A percentile compares a stretch with the other conserved stretches of the same genome.
These are phyloP conservation scores for Spatholobus suberectus DNA, from an alignment of 306 rosid species.

Conservation along the genomic window DNA sequence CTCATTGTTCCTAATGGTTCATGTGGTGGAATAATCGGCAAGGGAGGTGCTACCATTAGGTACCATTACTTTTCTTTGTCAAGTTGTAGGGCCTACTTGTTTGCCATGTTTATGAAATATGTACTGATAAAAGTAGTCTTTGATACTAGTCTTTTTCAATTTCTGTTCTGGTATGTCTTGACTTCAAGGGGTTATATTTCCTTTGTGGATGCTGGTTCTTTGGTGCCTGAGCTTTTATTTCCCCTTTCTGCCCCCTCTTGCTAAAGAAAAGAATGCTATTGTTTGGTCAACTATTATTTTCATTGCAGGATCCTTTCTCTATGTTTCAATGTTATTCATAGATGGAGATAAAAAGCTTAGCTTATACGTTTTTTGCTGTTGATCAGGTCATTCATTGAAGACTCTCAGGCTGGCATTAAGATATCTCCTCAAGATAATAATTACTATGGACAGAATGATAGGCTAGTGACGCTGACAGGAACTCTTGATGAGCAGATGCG, in stretches of 20 bases:
- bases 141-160: slow-evolving; percentile 22
- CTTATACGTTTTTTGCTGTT: slow-evolving; percentile 47
- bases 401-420: slow-evolving; percentile 96
- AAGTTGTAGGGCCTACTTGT: slow-evolving; percentile 16
- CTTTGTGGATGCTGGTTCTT: slow-evolving; percentile 30
- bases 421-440: slow-evolving; percentile 99
- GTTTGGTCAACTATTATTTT: slow-evolving; percentile 31
- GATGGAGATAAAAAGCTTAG: slow-evolving; percentile 14
- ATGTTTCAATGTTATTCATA: slow-evolving; percentile 17
- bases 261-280: slow-evolving; percentile 5
- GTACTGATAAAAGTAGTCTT: slow-evolving; percentile 16
- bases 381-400: slow-evolving; percentile 95
- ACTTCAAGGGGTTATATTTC: slow-evolving; percentile 24
- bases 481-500: slow-evolving; percentile 93
- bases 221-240: slow-evolving; percentile 32
- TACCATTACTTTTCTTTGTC: slow-evolving; percentile 47
- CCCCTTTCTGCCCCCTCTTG: slow-evolving; percentile 1
- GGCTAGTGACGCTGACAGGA: slow-evolving; percentile 95
- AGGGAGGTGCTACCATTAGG: slow-evolving; percentile 99
- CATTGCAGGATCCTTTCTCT: slow-evolving; percentile 31
- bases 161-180: slow-evolving; percentile 20
- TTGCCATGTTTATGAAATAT: slow-evolving; percentile 30
- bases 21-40: slow-evolving; percentile 99
- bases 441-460: slow-evolving; percentile 88
- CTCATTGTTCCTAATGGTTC: slow-evolving; percentile 95